A percentile compares a stretch with the other conserved stretches of the same genome.
phyloP scores from a whole-genome alignment of 768 basidiomycete species.

The Sarcodon sp. region DNA sequence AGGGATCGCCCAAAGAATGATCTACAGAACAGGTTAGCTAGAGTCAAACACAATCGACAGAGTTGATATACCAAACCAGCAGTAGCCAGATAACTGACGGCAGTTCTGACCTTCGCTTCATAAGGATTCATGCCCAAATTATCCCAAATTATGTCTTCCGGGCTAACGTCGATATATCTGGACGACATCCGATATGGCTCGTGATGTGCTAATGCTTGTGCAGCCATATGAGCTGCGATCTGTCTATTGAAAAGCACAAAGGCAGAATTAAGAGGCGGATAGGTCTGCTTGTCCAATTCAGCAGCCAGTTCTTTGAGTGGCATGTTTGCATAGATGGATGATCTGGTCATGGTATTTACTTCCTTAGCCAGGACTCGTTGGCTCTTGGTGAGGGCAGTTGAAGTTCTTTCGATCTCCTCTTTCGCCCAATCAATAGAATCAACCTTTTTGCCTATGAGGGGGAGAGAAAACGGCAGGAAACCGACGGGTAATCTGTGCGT shows the following conservation, averaged over 20 bases:
- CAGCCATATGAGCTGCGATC: conserved; percentile 84
- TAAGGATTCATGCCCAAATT: conserved; percentile 88
- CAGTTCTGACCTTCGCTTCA: conserved; percentile 28
- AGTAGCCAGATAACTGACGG: conserved; percentile 62
- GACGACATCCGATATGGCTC: conserved; percentile 72
- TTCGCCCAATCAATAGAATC: conserved; percentile 90
- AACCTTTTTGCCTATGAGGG: conserved; percentile 75
- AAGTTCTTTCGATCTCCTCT: conserved; percentile 46
- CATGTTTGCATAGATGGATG: conserved; percentile 2
- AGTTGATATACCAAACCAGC: conserved; percentile 76
- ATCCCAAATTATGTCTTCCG: conserved; percentile 84
- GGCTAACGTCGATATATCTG: conserved; percentile 72
- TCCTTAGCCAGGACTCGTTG: conserved; percentile 17
- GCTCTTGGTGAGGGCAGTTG: conserved; percentile 9
- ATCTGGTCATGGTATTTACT: conserved; percentile 10
- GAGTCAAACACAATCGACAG: conserved; percentile 45
- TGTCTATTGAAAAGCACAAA: conserved; percentile 91
- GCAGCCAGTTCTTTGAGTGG: conserved; percentile 8
- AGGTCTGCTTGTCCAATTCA: conserved; percentile 13
- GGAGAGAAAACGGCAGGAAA: conserved; percentile 38
- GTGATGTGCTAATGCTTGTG: conserved; percentile 64
- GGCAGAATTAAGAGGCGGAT: conserved; percentile 35
- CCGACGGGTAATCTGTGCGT: conserved; percentile 55
- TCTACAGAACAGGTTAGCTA: neutral
- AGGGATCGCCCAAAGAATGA: conserved; percentile 1